These are phyloP conservation scores for Ogataea corticis DNA, from an alignment of 805 yeast species.

Conservation along the genomic window DNA sequence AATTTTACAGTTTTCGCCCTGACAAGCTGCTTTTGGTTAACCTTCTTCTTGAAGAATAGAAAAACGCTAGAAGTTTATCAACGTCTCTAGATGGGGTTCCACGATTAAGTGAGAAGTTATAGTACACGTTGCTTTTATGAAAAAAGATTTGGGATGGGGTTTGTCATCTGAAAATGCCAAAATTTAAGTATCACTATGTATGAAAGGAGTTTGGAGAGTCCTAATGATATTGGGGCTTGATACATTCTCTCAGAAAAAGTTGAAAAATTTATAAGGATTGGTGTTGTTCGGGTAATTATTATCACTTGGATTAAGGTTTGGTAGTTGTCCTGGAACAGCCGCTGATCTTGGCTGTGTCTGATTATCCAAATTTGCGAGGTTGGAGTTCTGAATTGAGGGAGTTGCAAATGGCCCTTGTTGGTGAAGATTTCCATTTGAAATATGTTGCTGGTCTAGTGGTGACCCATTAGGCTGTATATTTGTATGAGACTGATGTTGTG, in stretches of 20 bases:
- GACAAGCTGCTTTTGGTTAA: slow-evolving; percentile 30
- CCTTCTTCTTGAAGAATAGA: slow-evolving; percentile 24
- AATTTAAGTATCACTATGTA: no score
- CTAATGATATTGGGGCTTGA: background rate
- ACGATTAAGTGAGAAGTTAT: no score
- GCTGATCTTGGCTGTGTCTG: background rate
- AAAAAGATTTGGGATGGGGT: no score
- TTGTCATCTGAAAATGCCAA: no score
- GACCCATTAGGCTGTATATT: background rate
- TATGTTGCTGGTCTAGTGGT: slow-evolving; percentile 2
- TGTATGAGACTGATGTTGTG: slow-evolving; percentile 8
- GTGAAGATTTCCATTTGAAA: background rate
- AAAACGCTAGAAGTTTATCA: slow-evolving; percentile 16
- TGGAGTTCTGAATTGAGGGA: background rate
- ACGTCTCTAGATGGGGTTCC: background rate
- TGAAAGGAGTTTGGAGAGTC: background rate
- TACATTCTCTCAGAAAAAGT: slow-evolving; percentile 7
- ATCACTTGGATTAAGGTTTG: slow-evolving; percentile 11
- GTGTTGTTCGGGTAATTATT: slow-evolving; percentile 13
- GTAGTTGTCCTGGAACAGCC: slow-evolving; percentile 1
- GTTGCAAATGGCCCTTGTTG: background rate
- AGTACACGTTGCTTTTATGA: no score
- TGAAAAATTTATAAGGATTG: slow-evolving; percentile 16
- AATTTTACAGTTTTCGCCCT: slow-evolving; percentile 25
- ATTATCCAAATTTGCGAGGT: background rate